These are phyloP conservation scores for Mortierella sp. DNA, from an alignment of 371 early-diverging fungal species.

Conservation along the genomic window DNA sequence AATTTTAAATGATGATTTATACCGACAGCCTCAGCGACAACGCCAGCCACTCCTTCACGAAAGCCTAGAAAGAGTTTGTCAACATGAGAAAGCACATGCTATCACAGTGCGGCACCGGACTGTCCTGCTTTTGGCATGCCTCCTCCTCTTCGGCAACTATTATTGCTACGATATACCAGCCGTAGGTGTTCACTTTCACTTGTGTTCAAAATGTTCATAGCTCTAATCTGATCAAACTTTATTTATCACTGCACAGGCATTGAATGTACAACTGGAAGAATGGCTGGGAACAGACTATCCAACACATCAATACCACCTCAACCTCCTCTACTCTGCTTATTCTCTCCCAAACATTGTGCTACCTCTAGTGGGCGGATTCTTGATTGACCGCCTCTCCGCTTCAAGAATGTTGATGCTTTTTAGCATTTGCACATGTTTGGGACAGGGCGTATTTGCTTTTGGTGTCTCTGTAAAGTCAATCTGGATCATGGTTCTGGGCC, in stretches of 20 bases:
- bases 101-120: constrained; percentile 60
- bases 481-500: constrained; percentile 69
- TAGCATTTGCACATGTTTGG: constrained; percentile 68
- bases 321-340: constrained; percentile 79
- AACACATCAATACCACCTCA: constrained; percentile 72
- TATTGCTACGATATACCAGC: constrained; percentile 63
- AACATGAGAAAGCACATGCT: constrained; percentile 36
- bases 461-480: constrained; percentile 65
- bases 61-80: constrained; percentile 18
- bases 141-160: constrained; percentile 71
- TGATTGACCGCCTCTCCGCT: constrained; percentile 66
- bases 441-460: constrained; percentile 73
- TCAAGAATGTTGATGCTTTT: constrained; percentile 66
- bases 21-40: constrained; percentile 12
- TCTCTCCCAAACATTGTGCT: constrained; percentile 84
- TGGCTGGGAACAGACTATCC: constrained; percentile 69
- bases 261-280: constrained; percentile 70
- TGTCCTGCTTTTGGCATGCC: constrained; percentile 64
- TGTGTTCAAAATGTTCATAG: neutral
- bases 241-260: constrained; percentile 51
- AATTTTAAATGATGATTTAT: neutral
- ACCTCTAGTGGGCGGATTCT: constrained; percentile 75
- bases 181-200: constrained; percentile 14
- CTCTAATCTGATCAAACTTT: constrained; percentile 3
- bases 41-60: constrained; percentile 18